Conservation (phyloP, 2,329 filamentous ascomycete species). For the Zopfia rhizophila region DNA sequence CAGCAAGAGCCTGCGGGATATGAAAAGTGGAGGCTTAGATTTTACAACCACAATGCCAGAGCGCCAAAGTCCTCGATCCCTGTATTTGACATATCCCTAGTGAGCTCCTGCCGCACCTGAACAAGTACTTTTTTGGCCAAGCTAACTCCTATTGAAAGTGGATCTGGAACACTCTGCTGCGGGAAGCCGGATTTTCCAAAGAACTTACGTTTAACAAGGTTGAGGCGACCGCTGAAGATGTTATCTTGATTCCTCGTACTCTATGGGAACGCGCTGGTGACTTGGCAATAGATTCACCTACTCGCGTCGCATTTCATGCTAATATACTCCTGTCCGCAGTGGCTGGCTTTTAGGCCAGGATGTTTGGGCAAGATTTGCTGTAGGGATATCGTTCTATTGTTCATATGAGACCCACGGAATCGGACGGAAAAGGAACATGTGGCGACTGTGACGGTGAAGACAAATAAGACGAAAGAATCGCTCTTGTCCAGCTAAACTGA, state of each 20-base stretch:
- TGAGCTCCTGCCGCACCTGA: too few relatives aligned
- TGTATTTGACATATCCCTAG: too few relatives aligned
- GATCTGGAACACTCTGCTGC: too few relatives aligned
- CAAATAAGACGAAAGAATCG: background rate
- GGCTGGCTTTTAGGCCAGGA: background rate
- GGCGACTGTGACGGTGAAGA: background rate
- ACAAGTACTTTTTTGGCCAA: too few relatives aligned
- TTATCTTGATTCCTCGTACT: constrained; percentile 2
- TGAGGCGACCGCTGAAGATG: constrained; percentile 5
- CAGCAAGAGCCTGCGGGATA: too few relatives aligned
- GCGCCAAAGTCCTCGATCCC: too few relatives aligned
- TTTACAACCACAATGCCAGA: too few relatives aligned
- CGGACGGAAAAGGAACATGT: background rate
- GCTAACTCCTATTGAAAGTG: too few relatives aligned
- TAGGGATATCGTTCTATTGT: background rate
- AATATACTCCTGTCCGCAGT: background rate
- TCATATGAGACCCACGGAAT: background rate
- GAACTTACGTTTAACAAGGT: constrained; percentile 1
- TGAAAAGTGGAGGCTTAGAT: too few relatives aligned
- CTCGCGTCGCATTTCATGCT: background rate
- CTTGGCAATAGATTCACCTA: background rate
- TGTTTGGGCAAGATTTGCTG: background rate
- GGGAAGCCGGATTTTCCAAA: background rate
- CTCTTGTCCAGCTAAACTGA: background rate
- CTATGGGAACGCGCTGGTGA: constrained; percentile 1